phyloP scores from a whole-genome alignment of 2,329 filamentous ascomycete genomes.

The Boeremia lycopersici region DNA sequence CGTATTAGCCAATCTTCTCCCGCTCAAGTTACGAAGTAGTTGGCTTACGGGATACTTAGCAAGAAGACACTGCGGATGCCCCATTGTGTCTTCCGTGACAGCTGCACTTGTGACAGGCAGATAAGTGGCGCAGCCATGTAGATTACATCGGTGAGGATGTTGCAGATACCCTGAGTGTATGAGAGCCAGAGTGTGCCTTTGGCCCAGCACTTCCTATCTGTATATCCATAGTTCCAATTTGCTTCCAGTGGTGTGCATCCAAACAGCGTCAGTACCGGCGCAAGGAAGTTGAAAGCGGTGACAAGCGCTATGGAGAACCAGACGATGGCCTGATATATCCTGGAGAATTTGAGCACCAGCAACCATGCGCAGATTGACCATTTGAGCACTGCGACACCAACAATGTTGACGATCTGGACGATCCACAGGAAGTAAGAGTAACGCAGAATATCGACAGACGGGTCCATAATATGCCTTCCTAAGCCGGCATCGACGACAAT shows the following conservation, averaged over 20 bases:
- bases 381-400: constrained; percentile 38
- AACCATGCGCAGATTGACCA: constrained; percentile 41
- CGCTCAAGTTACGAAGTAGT: not conserved
- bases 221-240: constrained; percentile 34
- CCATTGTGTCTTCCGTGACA: constrained; percentile 33
- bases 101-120: constrained; percentile 33
- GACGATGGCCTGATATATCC: constrained; percentile 28
- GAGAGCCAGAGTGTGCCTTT: constrained; percentile 26
- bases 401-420: constrained; percentile 34
- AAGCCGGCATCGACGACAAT: constrained; percentile 27
- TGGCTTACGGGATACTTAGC: constrained; percentile 35
- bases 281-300: constrained; percentile 35
- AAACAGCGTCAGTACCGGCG: constrained; percentile 32
- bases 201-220: constrained; percentile 29
- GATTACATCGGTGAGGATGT: constrained; percentile 37
- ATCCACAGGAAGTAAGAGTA: constrained; percentile 35
- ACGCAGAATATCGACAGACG: constrained; percentile 20
- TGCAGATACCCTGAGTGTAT: constrained; percentile 36
- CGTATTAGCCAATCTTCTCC: not conserved
- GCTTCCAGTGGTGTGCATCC: constrained; percentile 34
- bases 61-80: constrained; percentile 38
- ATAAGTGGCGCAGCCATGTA: constrained; percentile 38
- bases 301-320: constrained; percentile 38
- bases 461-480: constrained; percentile 33
- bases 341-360: constrained; percentile 37